Conservation (phyloP, 2,329 filamentous ascomycete genomes). For the Bipolaris sorokiniana region DNA sequence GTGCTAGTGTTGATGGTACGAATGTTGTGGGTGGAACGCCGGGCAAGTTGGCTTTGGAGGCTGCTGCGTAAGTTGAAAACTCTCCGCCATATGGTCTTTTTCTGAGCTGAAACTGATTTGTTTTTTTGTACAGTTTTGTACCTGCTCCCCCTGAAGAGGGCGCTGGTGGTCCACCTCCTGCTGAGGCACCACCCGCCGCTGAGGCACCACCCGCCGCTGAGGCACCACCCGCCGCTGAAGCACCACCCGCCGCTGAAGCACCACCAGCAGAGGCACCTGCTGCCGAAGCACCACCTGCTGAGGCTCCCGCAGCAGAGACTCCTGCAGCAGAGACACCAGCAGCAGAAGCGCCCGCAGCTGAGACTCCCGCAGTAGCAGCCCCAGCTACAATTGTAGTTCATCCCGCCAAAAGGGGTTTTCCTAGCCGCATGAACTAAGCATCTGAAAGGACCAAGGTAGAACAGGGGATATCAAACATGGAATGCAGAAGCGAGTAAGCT, state of each 20-base stretch:
- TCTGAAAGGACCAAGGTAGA: too few relatives aligned
- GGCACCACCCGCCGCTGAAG: conserved; percentile 1
- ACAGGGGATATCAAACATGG: too few relatives aligned
- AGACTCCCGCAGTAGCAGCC: conserved; percentile 4
- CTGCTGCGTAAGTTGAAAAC: conserved; percentile 31
- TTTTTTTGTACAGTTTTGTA: conserved; percentile 20
- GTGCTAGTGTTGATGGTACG: conserved; percentile 31
- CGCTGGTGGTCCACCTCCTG: conserved; percentile 21
- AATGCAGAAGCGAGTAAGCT: too few relatives aligned
- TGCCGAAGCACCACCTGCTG: neutral
- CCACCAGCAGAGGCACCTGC: neutral
- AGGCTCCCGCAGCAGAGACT: neutral
- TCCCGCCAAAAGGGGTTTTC: too few relatives aligned
- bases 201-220: conserved; percentile 4
- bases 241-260: neutral
- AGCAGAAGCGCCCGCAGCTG: conserved; percentile 5
- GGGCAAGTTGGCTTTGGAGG: conserved; percentile 30
- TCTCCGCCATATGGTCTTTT: too few relatives aligned
- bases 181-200: conserved; percentile 10
- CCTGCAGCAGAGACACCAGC: conserved; percentile 19
- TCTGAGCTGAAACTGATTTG: conserved; percentile 1
- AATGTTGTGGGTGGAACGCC: conserved; percentile 28
- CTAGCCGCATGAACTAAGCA: too few relatives aligned
- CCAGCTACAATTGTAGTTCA: too few relatives aligned
- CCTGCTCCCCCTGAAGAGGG: conserved; percentile 30